Evolutionary conservation across 2,329 filamentous ascomycete species (phyloP), one percentile per base, ranked within the genome.

Genomic region (Trichoderma brevicompactum): DNA sequence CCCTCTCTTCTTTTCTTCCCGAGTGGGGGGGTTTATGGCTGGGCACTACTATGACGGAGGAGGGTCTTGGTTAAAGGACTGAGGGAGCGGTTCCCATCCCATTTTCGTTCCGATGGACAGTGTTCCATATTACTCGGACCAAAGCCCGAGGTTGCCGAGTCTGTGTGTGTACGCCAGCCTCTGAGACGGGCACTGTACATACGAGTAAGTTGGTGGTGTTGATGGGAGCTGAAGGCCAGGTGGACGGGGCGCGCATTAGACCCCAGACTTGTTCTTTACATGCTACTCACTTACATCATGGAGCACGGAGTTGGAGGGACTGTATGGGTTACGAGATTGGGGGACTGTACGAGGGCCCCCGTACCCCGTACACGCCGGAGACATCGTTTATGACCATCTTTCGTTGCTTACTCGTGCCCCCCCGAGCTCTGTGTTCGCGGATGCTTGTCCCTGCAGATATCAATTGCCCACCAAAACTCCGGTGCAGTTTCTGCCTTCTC

Each of bases 71-170:
- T 50, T 40, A 6, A 34, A 32, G 56, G 56, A 50, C 19, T 49
- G 46, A 61, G 58, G 58, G 13, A 13, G 46, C 50, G 19, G 23
- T 34, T 60, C 46, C 41, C 23, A n/a, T 60, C 46, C 41, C 23
- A n/a, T 56, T 55, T 43, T 19, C 19, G 12, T 49, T 49, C 23
- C 38, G 38, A n/a, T 55, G 19, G 38, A 23, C 17, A 8, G 15
- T 40, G 50, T 23, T 28, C 36, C 17, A 28, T 41, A 19, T 40
- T 15, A 55, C 38, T 50, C 19, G 46, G 58, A 28, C 34, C 10
- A 19, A 50, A 50, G 44, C 19, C 58, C 58, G 58, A 61, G 34
- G 56, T 19, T 41, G 58, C 58, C 58, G 58, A 50, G 7, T 41
- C 9, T 52, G 36, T 15, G n/a, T 15, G n/a, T 28, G 23, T 28